These are phyloP conservation scores for Grifola frondosa DNA, from an alignment of 1,284 basidiomycete genomes.

Conservation along the genomic window DNA sequence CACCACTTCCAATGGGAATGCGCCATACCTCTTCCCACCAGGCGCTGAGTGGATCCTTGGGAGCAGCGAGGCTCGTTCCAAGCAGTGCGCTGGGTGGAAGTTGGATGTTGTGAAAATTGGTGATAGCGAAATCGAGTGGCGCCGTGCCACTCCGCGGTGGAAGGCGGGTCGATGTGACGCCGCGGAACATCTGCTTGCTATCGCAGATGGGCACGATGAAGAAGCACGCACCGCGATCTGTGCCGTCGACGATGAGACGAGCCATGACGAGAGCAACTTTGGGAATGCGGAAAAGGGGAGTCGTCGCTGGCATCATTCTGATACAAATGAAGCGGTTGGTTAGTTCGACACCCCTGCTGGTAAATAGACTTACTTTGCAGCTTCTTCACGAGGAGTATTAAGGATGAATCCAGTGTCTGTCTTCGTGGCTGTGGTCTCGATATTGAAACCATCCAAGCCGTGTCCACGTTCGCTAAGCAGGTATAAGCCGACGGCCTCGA, in stretches of 20 bases:
- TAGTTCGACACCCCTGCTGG: conserved; percentile 38
- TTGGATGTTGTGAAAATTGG: conserved; percentile 45
- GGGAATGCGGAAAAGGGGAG: conserved; percentile 48
- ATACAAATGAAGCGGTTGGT: conserved; percentile 4
- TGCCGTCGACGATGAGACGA: conserved; percentile 45
- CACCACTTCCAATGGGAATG: conserved; percentile 47
- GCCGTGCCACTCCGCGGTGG: conserved; percentile 47
- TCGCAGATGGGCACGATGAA: conserved; percentile 53
- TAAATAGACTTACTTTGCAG: conserved; percentile 47
- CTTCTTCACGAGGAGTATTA: conserved; percentile 52
- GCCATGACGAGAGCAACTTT: conserved; percentile 57
- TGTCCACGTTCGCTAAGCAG: conserved; percentile 57
- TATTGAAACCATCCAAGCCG: conserved; percentile 56
- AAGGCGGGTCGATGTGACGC: conserved; percentile 42
- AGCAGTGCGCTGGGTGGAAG: conserved; percentile 44
- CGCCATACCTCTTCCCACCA: conserved; percentile 56
- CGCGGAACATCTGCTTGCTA: conserved; percentile 48
- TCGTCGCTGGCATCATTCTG: conserved; percentile 62
- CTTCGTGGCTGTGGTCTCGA: conserved; percentile 59
- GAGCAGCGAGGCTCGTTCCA: conserved; percentile 11
- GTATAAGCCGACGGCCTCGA: conserved; percentile 13
- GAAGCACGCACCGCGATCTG: conserved; percentile 49
- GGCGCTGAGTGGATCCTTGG: conserved; percentile 40
- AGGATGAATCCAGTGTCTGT: conserved; percentile 49
- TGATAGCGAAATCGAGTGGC: conserved; percentile 50